Conservation (phyloP, 2,329 filamentous ascomycete species). For the Cladosporium austrohemisphaericum region DNA sequence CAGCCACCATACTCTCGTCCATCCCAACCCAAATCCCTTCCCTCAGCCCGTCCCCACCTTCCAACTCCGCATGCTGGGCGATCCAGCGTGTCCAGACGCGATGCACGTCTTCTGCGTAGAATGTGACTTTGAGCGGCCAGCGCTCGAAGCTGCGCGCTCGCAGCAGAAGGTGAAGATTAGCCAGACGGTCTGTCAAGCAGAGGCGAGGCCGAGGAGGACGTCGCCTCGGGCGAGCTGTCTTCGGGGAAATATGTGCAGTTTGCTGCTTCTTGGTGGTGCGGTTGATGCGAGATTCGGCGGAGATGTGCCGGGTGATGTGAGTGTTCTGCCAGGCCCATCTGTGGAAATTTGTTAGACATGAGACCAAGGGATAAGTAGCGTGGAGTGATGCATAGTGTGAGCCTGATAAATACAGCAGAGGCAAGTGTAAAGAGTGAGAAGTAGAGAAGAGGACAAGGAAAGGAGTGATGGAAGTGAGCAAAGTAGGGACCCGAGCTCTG, state of each 20-base stretch:
- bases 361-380: neutral
- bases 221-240: conserved; percentile 40
- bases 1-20: conserved; percentile 14
- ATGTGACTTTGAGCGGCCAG: conserved; percentile 79
- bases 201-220: conserved; percentile 55
- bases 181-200: conserved; percentile 65
- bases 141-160: conserved; percentile 72
- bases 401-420: no score
- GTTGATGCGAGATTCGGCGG: conserved; percentile 58
- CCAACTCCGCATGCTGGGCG: conserved; percentile 42
- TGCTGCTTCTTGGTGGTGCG: conserved; percentile 34
- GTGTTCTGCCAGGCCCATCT: conserved; percentile 93
- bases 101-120: conserved; percentile 70
- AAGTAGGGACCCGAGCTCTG: no score
- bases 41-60: conserved; percentile 11
- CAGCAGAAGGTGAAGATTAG: conserved; percentile 77
- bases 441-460: neutral
- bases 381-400: no score
- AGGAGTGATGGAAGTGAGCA: neutral
- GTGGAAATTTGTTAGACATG: conserved; percentile 3
- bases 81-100: conserved; percentile 63
- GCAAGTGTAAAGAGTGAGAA: neutral
- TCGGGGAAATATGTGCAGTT: conserved; percentile 36
- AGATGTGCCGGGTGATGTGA: conserved; percentile 74
- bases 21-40: conserved; percentile 39